Percentiles rank a stretch among this genome's conserved stretches.
These are phyloP conservation scores for Talaromyces sp. DNA, from an alignment of 2,329 filamentous ascomycete species.

Conservation along the genomic window DNA sequence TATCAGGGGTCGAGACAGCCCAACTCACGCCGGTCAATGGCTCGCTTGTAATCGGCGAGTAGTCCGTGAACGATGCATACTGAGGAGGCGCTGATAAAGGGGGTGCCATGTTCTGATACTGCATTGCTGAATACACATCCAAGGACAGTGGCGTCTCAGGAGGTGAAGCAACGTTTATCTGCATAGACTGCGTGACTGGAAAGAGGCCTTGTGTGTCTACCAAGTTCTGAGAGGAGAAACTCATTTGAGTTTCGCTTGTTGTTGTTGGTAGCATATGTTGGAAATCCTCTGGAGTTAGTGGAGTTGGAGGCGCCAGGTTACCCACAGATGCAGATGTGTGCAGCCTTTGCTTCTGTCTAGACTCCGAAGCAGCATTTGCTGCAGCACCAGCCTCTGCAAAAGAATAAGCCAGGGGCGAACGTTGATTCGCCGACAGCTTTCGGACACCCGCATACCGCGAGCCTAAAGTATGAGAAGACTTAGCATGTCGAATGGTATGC, in stretches of 20 bases:
- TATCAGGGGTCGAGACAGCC: conserved; percentile 44
- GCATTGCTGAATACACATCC: conserved; percentile 38
- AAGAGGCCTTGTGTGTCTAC: conserved; percentile 31
- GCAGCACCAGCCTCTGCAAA: conserved; percentile 46
- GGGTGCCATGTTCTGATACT: conserved; percentile 37
- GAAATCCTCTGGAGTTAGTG: conserved; percentile 43
- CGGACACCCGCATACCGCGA: conserved; percentile 46
- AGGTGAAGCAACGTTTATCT: conserved; percentile 43
- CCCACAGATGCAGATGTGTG: conserved; percentile 35
- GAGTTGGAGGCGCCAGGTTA: conserved; percentile 41
- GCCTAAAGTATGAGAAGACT: conserved; percentile 45
- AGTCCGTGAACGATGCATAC: conserved; percentile 42
- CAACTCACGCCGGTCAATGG: conserved; percentile 42
- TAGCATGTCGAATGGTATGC: conserved; percentile 45
- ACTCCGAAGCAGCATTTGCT: conserved; percentile 35
- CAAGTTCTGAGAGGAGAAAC: conserved; percentile 31
- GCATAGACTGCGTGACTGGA: conserved; percentile 39
- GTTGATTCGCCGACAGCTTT: conserved; percentile 45
- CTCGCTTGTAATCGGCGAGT: conserved; percentile 36
- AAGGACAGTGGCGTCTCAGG: conserved; percentile 42
- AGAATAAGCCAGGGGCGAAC: conserved; percentile 46
- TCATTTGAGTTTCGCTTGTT: conserved; percentile 38
- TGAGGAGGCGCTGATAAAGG: conserved; percentile 45
- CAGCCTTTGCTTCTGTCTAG: conserved; percentile 27
- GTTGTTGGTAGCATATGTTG: conserved; percentile 41